Evolutionary conservation across 306 rosid genomes (phyloP).

Genomic region (Dalbergia cochinchinensis): DNA sequence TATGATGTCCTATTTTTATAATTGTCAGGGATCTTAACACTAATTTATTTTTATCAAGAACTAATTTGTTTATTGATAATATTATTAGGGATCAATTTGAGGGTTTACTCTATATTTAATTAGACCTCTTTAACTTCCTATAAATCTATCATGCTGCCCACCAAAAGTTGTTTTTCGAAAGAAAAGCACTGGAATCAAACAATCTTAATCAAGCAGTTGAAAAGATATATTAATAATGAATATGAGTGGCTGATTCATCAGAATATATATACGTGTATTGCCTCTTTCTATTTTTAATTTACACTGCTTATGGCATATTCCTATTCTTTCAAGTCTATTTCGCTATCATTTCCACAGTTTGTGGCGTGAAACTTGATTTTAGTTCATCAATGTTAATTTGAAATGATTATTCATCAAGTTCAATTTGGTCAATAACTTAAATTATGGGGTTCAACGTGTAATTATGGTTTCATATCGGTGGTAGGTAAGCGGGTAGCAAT

Average conservation of each 20-base stretch:
- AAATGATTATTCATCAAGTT: slow-evolving; percentile 35
- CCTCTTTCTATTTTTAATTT: slow-evolving; percentile 6
- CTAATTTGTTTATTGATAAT: too few species aligned
- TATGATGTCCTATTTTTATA: too few species aligned
- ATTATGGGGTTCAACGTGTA: slow-evolving; percentile 47
- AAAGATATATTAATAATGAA: neutral
- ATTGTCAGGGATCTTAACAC: too few species aligned
- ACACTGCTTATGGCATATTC: slow-evolving; percentile 2
- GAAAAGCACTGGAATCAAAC: neutral
- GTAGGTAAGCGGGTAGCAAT: slow-evolving; percentile 51
- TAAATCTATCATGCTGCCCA: neutral
- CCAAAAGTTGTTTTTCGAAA: neutral
- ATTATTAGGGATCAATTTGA: too few species aligned
- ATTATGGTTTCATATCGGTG: slow-evolving; percentile 57
- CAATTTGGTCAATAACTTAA: slow-evolving; percentile 24
- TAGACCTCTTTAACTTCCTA: neutral
- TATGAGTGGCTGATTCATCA: neutral
- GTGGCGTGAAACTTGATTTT: slow-evolving; percentile 15
- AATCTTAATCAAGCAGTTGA: neutral
- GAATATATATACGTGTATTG: too few species aligned
- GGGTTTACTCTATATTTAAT: too few species aligned
- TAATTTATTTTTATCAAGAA: too few species aligned
- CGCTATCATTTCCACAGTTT: slow-evolving; percentile 14
- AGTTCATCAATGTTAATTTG: slow-evolving; percentile 38
- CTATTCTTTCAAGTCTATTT: slow-evolving; percentile 24